Evolutionary conservation across 2,329 filamentous ascomycete species (phyloP).

Genomic region (Berkeleyomyces basicola): DNA sequence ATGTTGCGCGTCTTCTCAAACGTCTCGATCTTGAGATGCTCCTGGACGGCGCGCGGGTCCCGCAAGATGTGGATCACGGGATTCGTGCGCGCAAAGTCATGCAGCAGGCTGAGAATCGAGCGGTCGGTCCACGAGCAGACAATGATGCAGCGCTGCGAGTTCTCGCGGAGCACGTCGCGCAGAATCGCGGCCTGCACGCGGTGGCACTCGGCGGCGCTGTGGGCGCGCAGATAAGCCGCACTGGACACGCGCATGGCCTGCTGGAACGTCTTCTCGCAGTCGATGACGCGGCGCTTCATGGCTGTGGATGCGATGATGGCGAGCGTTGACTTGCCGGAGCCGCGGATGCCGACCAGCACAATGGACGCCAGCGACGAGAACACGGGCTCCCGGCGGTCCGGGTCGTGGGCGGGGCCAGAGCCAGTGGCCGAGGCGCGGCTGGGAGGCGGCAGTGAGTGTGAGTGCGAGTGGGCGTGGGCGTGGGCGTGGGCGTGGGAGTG

Average conservation of each 20-base stretch:
- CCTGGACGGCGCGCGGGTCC: constrained; percentile 46
- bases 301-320: constrained; percentile 60
- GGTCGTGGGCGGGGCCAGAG: constrained; percentile 14
- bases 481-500: too few species aligned
- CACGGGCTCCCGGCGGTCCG: constrained; percentile 11
- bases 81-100: constrained; percentile 44
- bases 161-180: constrained; percentile 38
- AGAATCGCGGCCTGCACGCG: constrained; percentile 46
- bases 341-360: constrained; percentile 55
- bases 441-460: background rate
- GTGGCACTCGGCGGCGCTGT: constrained; percentile 46
- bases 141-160: constrained; percentile 47
- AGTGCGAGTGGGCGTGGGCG: background rate
- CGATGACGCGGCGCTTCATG: constrained; percentile 50
- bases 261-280: constrained; percentile 52
- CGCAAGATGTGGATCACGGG: constrained; percentile 56
- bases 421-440: background rate
- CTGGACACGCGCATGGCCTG: constrained; percentile 45
- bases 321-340: constrained; percentile 59
- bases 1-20: constrained; percentile 40
- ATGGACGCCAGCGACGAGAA: constrained; percentile 52
- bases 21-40: constrained; percentile 41
- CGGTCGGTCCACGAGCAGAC: constrained; percentile 58
- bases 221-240: constrained; percentile 43
- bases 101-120: constrained; percentile 41